phyloP scores from a whole-genome alignment of 768 basidiomycete species.

The Podaxis carcinomalis region DNA sequence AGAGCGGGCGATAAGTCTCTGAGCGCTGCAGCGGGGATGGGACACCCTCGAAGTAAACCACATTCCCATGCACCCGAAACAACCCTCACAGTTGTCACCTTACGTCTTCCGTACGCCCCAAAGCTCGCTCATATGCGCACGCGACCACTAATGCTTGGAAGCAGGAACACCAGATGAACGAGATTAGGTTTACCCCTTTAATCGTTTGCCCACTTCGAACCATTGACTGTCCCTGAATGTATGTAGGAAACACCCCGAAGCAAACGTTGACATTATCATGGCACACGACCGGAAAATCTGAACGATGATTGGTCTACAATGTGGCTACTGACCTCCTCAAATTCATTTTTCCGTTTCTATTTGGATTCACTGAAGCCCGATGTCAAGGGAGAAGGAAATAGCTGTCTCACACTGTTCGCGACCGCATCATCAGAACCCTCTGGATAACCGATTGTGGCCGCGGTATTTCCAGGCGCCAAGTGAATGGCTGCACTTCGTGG shows the following conservation, averaged over 20 bases:
- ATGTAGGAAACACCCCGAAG: background rate
- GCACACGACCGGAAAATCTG: constrained; percentile 9
- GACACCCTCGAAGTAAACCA: no score
- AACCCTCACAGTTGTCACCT: no score
- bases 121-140: background rate
- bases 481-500: background rate
- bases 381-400: background rate
- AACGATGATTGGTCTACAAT: background rate
- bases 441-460: background rate
- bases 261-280: background rate
- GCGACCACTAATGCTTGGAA: background rate
- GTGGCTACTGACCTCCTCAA: background rate
- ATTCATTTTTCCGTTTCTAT: background rate
- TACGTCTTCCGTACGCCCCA: background rate
- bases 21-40: no score
- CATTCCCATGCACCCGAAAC: no score
- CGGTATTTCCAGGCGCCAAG: background rate
- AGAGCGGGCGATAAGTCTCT: no score
- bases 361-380: background rate
- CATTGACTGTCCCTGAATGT: background rate
- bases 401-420: background rate
- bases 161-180: no score
- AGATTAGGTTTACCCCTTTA: background rate
- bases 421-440: background rate
- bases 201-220: background rate